phyloP scores from a whole-genome alignment of 192 early-diverging fungal species.

The Gonapodya prolifera region DNA sequence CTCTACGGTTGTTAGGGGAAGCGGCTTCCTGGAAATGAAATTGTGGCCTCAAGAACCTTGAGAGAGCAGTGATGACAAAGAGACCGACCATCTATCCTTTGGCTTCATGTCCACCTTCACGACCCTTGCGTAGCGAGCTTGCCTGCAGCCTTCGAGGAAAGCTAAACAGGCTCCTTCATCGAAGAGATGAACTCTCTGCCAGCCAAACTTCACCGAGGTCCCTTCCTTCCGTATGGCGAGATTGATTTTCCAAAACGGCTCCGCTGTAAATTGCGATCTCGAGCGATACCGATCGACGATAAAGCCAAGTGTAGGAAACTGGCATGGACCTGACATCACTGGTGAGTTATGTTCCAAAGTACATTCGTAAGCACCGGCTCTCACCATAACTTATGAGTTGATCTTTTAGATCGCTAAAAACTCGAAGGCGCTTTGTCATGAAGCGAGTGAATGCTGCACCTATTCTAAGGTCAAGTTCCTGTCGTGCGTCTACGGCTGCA shows the following conservation, averaged over 20 bases:
- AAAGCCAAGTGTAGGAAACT: conserved; percentile 94
- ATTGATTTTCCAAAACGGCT: conserved; percentile 81
- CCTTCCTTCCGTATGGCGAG: conserved; percentile 39
- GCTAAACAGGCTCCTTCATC: conserved; percentile 54
- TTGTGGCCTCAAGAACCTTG: not conserved
- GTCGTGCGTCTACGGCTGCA: conserved; percentile 67
- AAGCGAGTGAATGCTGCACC: conserved; percentile 90
- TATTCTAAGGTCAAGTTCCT: conserved; percentile 82
- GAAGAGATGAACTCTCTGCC: conserved; percentile 64
- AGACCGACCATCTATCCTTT: conserved; percentile 62
- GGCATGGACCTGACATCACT: conserved; percentile 63
- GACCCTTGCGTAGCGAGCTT: conserved; percentile 40
- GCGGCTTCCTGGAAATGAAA: conserved; percentile 49
- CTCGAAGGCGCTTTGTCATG: conserved; percentile 59
- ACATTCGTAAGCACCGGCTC: not conserved
- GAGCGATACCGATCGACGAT: conserved; percentile 75
- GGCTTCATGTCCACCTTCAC: conserved; percentile 42
- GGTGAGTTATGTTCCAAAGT: not conserved
- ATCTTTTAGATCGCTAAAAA: conserved; percentile 36
- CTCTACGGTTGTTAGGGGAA: conserved; percentile 90
- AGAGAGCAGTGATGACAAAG: not conserved
- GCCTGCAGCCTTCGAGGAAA: conserved; percentile 64
- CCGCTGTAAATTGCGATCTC: conserved; percentile 68
- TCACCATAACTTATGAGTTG: conserved; percentile 74
- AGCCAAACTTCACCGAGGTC: conserved; percentile 46